Base-by-base conservation (phyloP, 305 asterid genomes). In the Fraxinus platypoda region DNA sequence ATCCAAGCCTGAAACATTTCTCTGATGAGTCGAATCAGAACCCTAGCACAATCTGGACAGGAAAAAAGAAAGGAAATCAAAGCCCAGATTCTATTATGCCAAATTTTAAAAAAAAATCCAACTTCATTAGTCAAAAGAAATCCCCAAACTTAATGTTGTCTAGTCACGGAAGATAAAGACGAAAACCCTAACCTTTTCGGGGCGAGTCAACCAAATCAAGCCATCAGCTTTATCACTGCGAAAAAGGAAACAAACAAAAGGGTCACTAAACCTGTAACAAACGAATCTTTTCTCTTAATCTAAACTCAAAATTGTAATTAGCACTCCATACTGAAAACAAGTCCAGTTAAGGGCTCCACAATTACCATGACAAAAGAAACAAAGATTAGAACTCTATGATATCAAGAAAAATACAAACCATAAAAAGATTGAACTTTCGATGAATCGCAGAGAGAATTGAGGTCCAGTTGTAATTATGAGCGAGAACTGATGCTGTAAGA, bases 191-290 rank as follows among this genome's bases (percentile, higher is more conserved):
- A 38, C 57, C 49, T 80, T 68, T 71, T 35, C 26, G 1, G 1
- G 28, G 74, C 8, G 62, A 76, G 66, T 6, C 72, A 38, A 12
- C 37, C 28, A 31, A 76, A 77, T 34, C 54, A 84, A 80, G 78
- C 81, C 74, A 68, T 26, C 80, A 84, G 41, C 57, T 34, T 81
- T 34, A 72, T 26, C 75, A 70, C 71, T 49, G 25, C 19, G 54
- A 77, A 72, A 46, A 77, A 17, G 28, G 46, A 21, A 28, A 25
- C 57, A 73, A 54, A 74, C 34, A 68, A 64, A 78, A 72, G 78
- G 81, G 81, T 34, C 78, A 62, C 31, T 13, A 33, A 79, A 78
- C 59, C 76, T 68, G 31, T 85, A 62, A 80, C 76, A 83, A 43
- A 35, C 6, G 35, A 68, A 68, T 68, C 7, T 68, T 68, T 66